Evolutionary conservation across 352 stramenopile genomes (phyloP), one percentile per base, ranked within the genome.

Genomic region (Phytophthora hybrid): DNA sequence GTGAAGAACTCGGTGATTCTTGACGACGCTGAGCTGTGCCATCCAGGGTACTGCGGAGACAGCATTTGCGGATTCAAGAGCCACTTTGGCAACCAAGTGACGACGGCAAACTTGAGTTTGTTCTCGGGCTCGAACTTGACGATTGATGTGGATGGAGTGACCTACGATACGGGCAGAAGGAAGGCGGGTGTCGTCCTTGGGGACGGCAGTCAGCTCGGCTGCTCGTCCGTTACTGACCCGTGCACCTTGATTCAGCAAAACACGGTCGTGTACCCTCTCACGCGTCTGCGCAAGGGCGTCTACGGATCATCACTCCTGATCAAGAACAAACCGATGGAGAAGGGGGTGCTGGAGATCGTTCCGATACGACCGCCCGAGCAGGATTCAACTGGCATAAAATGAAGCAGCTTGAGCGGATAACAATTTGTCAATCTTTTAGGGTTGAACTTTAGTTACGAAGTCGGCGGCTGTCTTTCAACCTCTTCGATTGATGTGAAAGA

Each of bases 11-110:
- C 78, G 4, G 63, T 95, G 41, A 81, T 94, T 61, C 66, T 95
- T 67, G 88, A 95, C 65, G 55, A 88, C 19, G 85, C 88, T 0
- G 87, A 94, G 83, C 69, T 95, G 3, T 88, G 85, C 44, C 88
- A 94, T 44, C 85, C 87, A 2, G 83, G 87, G 0, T 94, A 95
- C 69, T 93, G 83, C 52, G 87, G 87, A 16, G 88, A 94, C 73
- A 92, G 83, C 59, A 73, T 94, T 37, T 91, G 81, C 23, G 88
- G 88, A 4, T 88, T 85, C 65, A 91, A 89, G 69, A 92, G 85
- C 77, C 87, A 95, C 62, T 93, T 95, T 52, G 88, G 86, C 55
- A 95, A 95, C 77, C 88, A 95, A 66, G 88, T 92, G 29, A 93
- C 88, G 32, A 94, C 88, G 2, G 88, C 88, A 0, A 93, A 95